phyloP scores from a whole-genome alignment of 1,284 basidiomycete genomes.

The Xanthoconium separans region DNA sequence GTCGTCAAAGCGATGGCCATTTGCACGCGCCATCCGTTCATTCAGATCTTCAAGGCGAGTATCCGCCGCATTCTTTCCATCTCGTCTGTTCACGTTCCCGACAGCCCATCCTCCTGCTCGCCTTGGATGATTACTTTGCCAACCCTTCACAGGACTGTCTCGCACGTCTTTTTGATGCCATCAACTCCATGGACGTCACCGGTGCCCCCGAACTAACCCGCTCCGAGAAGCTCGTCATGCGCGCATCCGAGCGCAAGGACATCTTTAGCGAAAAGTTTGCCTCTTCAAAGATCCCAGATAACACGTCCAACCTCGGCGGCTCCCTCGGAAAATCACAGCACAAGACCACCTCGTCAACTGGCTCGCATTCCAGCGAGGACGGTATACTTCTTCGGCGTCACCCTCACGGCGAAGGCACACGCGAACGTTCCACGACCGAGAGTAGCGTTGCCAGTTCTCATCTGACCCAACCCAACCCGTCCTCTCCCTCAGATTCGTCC shows the following conservation, averaged over 20 bases:
- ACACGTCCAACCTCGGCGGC: not conserved
- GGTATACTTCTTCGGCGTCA: slow-evolving; percentile 46
- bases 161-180: slow-evolving; percentile 85
- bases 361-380: slow-evolving; percentile 68
- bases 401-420: slow-evolving; percentile 25
- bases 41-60: slow-evolving; percentile 94
- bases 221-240: slow-evolving; percentile 86
- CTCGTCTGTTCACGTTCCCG: slow-evolving; percentile 8
- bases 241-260: slow-evolving; percentile 88
- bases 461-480: slow-evolving; percentile 33
- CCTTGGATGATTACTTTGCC: slow-evolving; percentile 93
- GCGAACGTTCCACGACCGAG: slow-evolving; percentile 44
- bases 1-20: slow-evolving; percentile 96
- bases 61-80: not conserved
- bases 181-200: slow-evolving; percentile 90
- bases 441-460: slow-evolving; percentile 35
- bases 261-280: slow-evolving; percentile 84
- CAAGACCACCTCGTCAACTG: slow-evolving; percentile 52
- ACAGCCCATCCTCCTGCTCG: slow-evolving; percentile 89
- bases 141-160: slow-evolving; percentile 88
- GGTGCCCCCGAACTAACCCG: slow-evolving; percentile 76
- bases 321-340: slow-evolving; percentile 36
- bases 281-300: slow-evolving; percentile 29
- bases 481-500: slow-evolving; percentile 65
- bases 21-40: slow-evolving; percentile 92